Percentiles rank a stretch among this genome's conserved stretches.
Conservation (phyloP, 176 grass and related monocot species). For the Carex pumila region DNA sequence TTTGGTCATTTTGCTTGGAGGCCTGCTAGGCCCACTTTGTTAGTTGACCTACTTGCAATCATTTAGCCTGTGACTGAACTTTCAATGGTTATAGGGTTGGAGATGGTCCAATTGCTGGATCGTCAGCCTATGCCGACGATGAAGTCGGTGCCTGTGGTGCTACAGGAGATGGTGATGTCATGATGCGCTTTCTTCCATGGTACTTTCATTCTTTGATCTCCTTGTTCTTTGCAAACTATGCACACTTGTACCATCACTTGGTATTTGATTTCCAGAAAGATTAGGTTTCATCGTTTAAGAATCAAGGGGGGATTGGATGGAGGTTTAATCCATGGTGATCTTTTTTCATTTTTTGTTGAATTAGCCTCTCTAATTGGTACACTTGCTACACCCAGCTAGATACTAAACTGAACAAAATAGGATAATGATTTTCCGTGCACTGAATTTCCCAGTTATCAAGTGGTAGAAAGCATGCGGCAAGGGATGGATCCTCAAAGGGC, state of each 20-base stretch:
- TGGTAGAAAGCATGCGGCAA: constrained; percentile 85
- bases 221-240: background rate
- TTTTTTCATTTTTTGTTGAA: background rate
- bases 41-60: background rate
- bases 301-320: background rate
- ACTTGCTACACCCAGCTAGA: background rate
- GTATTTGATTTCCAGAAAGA: background rate
- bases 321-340: background rate
- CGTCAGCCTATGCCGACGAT: constrained; percentile 76
- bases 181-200: constrained; percentile 98
- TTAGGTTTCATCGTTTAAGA: background rate
- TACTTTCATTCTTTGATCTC: constrained; percentile 24
- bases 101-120: constrained; percentile 87
- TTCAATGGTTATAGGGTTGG: constrained; percentile 61
- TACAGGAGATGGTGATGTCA: constrained; percentile 91
- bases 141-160: constrained; percentile 87
- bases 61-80: background rate
- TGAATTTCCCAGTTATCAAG: constrained; percentile 60
- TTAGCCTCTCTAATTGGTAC: background rate
- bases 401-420: background rate
- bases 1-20: background rate
- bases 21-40: background rate
- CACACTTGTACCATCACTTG: background rate
- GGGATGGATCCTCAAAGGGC: constrained; percentile 65
- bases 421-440: background rate